Evolutionary conservation across 2,329 filamentous ascomycete genomes (phyloP), one percentile per base, ranked within the genome.

Genomic region (Colletotrichum tropicicola): DNA sequence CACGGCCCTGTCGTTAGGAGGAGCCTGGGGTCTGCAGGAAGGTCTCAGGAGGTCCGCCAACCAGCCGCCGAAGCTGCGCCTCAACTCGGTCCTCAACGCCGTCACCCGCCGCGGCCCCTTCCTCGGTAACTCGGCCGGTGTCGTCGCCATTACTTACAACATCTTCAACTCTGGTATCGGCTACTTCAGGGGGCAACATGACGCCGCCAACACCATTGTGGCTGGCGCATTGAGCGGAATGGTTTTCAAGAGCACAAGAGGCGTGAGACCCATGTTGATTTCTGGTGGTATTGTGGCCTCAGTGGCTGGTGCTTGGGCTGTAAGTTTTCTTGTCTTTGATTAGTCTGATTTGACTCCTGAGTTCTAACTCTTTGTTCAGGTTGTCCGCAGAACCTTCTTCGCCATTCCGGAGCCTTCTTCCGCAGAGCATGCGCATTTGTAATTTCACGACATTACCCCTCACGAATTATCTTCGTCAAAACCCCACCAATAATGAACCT

Each of bases 131-230:
- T 97, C 93, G 30, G 95, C 95, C 1, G 96, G 94, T 74, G 95
- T 98, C 32, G 90, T 99, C 57, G 96, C 97, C 32, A 94, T 99
- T 85, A 89, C 94, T 56, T 99, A 99, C 82, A 99, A 98, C 81
- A 92, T 92, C 59, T 85, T 96, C 78, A 97, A 97, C 82, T 96
- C 92, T 30, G 88, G 88, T 60, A 89, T 97, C 67, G 94, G 93
- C 39, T 89, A 92, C 73, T 78, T 90, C 68, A 86, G 94, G 66
- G 93, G 93, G 68, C 93, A 93, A 81, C 94, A 97, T 72, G 97
- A 99, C 78, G 87, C 93, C 3, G 88, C 91, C 63, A 99, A 99
- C 83, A 96, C 93, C 68, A 87, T 99, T 57, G 80, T 87, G 19
- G 95, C 96, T 5, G 96, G 97, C 69, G 91, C 86, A 1, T 78